Conservation (phyloP, 2,329 filamentous ascomycete species). For the Claviceps maximensis region DNA sequence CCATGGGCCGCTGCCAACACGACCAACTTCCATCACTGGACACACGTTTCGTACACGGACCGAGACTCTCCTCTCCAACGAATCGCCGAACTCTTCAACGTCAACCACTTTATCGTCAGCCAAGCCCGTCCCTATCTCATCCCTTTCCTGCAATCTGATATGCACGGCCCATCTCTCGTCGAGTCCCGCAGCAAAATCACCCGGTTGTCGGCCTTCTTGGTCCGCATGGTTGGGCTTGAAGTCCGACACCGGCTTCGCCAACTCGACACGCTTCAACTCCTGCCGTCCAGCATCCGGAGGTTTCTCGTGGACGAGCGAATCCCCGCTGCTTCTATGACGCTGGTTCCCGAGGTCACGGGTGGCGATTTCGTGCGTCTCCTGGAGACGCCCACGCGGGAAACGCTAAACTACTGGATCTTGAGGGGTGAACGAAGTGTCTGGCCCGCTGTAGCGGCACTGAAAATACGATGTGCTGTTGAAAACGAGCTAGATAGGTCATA, state of each 20-base stretch:
- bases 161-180: conserved; percentile 58
- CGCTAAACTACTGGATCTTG: conserved; percentile 72
- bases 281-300: conserved; percentile 56
- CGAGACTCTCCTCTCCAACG: conserved; percentile 53
- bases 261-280: conserved; percentile 60
- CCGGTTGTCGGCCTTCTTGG: conserved; percentile 43
- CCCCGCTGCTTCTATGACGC: conserved; percentile 62
- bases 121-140: conserved; percentile 84
- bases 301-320: conserved; percentile 76
- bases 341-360: conserved; percentile 66
- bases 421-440: conserved; percentile 80
- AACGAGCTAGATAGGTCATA: conserved; percentile 79
- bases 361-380: conserved; percentile 65
- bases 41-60: conserved; percentile 50
- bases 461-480: conserved; percentile 73
- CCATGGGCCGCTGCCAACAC: conserved; percentile 58
- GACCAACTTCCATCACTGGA: conserved; percentile 53
- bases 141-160: conserved; percentile 69
- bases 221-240: conserved; percentile 61
- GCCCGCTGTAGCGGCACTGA: conserved; percentile 74
- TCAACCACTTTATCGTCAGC: conserved; percentile 90
- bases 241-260: conserved; percentile 70
- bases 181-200: conserved; percentile 45
- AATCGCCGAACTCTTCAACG: conserved; percentile 75
- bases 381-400: conserved; percentile 66